Evolutionary conservation across 2,329 filamentous ascomycete genomes (phyloP).

Genomic region (Xylariaceae sp.): DNA sequence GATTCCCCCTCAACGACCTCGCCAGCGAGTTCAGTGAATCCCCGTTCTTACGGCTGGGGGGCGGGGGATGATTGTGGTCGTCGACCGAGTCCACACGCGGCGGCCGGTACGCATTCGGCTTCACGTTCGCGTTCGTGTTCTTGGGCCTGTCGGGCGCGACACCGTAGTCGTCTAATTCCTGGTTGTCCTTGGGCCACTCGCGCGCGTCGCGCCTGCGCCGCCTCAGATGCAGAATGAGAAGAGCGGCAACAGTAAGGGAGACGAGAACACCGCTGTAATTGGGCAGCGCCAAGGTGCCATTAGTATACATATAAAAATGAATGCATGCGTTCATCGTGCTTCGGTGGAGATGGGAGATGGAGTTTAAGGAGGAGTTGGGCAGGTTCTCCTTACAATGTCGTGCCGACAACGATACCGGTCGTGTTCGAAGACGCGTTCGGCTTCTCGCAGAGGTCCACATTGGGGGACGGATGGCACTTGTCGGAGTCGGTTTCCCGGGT

Average conservation of each 20-base stretch:
- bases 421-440: constrained; percentile 20
- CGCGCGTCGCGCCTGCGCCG: constrained; percentile 28
- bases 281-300: background rate
- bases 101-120: constrained; percentile 20
- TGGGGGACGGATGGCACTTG: constrained; percentile 31
- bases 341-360: too few species aligned
- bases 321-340: too few species aligned
- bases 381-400: constrained; percentile 26
- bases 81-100: constrained; percentile 9
- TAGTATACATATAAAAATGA: background rate
- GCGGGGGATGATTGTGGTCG: constrained; percentile 3
- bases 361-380: background rate
- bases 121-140: constrained; percentile 3
- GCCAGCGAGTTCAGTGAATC: constrained; percentile 16
- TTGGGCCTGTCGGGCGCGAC: constrained; percentile 14
- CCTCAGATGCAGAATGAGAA: constrained; percentile 33
- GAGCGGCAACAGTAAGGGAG: constrained; percentile 17
- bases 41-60: constrained; percentile 14
- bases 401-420: constrained; percentile 29
- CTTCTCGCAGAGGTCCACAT: constrained; percentile 37
- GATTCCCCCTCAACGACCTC: constrained; percentile 18
- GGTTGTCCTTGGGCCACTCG: constrained; percentile 36
- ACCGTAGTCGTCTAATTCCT: constrained; percentile 39
- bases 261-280: constrained; percentile 28
- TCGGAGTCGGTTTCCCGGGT: constrained; percentile 17